Evolutionary conservation across 129 eudicot genomes (phyloP), one percentile per base, ranked within the genome.

Genomic region (Centrapalus pauciflorus): DNA sequence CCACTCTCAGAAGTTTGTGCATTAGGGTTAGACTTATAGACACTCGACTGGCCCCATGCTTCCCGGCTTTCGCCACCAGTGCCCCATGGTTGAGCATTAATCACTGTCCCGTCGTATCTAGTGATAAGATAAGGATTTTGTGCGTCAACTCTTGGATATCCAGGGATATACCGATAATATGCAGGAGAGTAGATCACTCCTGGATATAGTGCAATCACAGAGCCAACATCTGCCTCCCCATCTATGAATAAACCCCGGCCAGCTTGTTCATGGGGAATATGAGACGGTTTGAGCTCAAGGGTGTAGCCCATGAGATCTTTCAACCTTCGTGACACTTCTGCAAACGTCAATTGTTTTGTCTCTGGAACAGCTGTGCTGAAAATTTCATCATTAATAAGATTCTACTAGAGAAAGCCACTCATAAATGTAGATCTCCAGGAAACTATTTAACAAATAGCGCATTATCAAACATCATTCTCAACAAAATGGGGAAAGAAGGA

Each of bases 41-140:
- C 62, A 50, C 81, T 79, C 11, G 79, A 66, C 0, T 80, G 88
- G 17, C 84, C 85, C 98, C 98, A 92, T 12, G 74, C 20, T 73
- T 83, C 96, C 58, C 88, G 80, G 41, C 77, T 66, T 56, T 85
- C 89, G 56, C 85, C 90, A 27, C 98, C 96, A 0, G 61, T 27
- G 32, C 98, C 98, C 98, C 98, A 92, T 13, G 98, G 89, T 76
- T 88, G 95, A 21, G 89, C 98, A 51, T 92, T 92, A 8, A 92
- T 92, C 21, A 92, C 84, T 0, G 89, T 88, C 14, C 98, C 98
- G 38, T 92, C 98, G 41, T 92, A 92, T 70, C 98, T 71, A 23
- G 98, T 92, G 66, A 88, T 92, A 55, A 92, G 65, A 72, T 92
- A 88, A 19, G 96, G 86, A 56, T 92, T 92, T 41, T 80, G 87